phyloP scores from a whole-genome alignment of 257 asterid species.

The Nicotiana obtusifolia region DNA sequence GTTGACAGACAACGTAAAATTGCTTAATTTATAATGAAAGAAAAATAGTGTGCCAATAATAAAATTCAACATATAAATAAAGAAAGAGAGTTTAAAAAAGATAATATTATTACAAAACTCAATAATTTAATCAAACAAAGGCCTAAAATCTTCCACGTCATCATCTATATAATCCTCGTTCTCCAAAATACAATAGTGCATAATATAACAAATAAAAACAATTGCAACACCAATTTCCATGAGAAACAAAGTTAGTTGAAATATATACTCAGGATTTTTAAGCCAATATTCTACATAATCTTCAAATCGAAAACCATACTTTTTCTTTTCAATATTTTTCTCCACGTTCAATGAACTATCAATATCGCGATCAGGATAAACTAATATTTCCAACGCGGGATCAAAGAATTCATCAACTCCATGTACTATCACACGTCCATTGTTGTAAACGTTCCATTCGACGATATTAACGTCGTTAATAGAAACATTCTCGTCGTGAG shows the following conservation, averaged over 20 bases:
- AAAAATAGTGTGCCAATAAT: too few relatives aligned
- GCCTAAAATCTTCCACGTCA: background rate
- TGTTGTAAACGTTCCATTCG: background rate
- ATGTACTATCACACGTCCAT: background rate
- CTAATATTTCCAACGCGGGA: background rate
- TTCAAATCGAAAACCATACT: background rate
- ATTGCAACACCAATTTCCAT: background rate
- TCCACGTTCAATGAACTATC: background rate
- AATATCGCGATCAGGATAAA: background rate
- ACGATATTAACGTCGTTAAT: background rate
- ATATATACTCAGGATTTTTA: background rate
- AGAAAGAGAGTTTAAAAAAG: too few relatives aligned
- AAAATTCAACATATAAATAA: too few relatives aligned
- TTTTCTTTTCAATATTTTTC: background rate
- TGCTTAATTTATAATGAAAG: too few relatives aligned
- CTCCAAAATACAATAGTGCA: background rate
- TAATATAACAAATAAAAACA: background rate
- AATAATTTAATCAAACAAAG: too few relatives aligned
- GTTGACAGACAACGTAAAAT: too few relatives aligned
- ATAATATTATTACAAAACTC: too few relatives aligned
- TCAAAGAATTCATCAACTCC: background rate
- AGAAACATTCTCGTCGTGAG: background rate
- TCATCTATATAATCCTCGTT: background rate
- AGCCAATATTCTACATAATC: background rate
- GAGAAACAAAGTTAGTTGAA: background rate